Conservation (phyloP, 345 rosid species). For the Populus deltoides region DNA sequence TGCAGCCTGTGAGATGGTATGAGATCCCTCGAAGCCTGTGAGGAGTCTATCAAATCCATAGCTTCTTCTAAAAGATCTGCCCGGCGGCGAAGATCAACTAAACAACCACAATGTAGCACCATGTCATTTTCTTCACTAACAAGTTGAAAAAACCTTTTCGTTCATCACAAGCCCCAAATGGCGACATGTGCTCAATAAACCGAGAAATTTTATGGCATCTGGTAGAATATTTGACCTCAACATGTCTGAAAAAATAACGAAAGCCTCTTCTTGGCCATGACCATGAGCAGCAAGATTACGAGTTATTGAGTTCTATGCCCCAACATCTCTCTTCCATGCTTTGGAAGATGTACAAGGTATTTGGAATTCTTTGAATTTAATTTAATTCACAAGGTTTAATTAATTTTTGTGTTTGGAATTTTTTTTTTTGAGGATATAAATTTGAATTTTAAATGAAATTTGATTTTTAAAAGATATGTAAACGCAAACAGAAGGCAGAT, state of each 20-base stretch:
- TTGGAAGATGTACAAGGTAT: constrained; percentile 23
- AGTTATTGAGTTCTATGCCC: constrained; percentile 54
- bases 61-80: constrained; percentile 12
- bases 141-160: constrained; percentile 36
- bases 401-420: too few relatives aligned
- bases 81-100: constrained; percentile 5
- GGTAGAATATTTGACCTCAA: constrained; percentile 41
- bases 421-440: too few relatives aligned
- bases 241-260: constrained; percentile 51
- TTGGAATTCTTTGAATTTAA: too few relatives aligned
- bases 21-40: not conserved
- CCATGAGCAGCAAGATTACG: constrained; percentile 49
- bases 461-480: too few relatives aligned
- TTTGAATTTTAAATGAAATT: too few relatives aligned
- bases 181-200: constrained; percentile 51
- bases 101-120: constrained; percentile 22
- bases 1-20: not conserved
- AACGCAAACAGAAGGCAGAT: too few relatives aligned
- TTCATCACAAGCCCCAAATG: constrained; percentile 47
- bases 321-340: constrained; percentile 36
- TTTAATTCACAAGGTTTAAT: too few relatives aligned
- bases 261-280: constrained; percentile 37
- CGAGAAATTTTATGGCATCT: constrained; percentile 37
- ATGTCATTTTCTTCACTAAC: constrained; percentile 39
- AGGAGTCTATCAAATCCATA: constrained; percentile 2